Evolutionary conservation across 345 rosid genomes (phyloP).

Genomic region (Limnanthes douglasii): DNA sequence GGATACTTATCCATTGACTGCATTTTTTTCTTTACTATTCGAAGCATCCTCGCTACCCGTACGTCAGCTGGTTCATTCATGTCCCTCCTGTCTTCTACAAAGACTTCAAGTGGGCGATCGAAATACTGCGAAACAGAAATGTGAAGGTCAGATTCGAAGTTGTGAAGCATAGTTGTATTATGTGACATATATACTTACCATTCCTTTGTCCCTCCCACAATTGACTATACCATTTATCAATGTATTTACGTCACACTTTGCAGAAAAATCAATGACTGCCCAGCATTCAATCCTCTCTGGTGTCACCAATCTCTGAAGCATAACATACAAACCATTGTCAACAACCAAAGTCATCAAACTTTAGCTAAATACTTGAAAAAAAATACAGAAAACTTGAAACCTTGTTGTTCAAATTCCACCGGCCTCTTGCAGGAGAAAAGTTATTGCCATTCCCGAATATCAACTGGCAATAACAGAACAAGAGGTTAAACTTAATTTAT

Average conservation of each 20-base stretch:
- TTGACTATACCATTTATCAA: constrained; percentile 61
- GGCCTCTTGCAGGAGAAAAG: constrained; percentile 52
- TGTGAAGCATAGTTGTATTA: constrained; percentile 3
- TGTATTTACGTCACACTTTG: constrained; percentile 55
- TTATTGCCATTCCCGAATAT: constrained; percentile 55
- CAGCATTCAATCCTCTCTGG: constrained; percentile 37
- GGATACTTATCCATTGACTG: too few species aligned
- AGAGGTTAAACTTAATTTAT: not conserved
- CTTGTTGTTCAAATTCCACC: constrained; percentile 91
- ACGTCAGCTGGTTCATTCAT: constrained; percentile 32
- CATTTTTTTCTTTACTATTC: constrained; percentile 33
- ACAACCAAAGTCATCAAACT: too few species aligned
- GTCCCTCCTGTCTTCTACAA: constrained; percentile 55
- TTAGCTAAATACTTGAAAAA: too few species aligned
- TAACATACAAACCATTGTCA: too few species aligned
- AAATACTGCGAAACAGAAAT: constrained; percentile 31
- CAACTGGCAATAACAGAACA: constrained; percentile 37
- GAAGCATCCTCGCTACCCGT: constrained; percentile 75
- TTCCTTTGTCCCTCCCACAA: constrained; percentile 68
- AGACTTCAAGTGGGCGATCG: constrained; percentile 53
- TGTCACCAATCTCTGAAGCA: constrained; percentile 43
- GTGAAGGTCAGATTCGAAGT: too few species aligned
- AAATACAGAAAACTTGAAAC: too few species aligned
- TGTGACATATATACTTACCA: constrained; percentile 32
- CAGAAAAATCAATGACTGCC: constrained; percentile 84